Evolutionary conservation across 2,329 filamentous ascomycete species (phyloP).

Genomic region (Tolypocladium tundrense): DNA sequence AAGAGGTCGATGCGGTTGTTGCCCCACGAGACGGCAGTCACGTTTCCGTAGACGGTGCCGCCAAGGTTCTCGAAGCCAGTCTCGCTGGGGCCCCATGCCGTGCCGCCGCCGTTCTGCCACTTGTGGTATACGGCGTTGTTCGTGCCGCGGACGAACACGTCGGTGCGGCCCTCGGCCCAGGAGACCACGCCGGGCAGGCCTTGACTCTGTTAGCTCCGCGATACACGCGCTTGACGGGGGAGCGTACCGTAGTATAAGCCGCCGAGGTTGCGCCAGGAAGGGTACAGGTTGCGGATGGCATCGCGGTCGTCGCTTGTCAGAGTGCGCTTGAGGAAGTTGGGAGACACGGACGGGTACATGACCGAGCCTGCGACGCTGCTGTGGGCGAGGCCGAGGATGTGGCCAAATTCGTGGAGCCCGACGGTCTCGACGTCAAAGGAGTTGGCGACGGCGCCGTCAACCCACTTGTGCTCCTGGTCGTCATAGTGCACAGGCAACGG

Average conservation of each 20-base stretch:
- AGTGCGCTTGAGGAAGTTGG: neutral
- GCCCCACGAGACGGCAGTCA: no score
- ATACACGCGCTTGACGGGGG: no score
- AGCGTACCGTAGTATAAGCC: conserved; percentile 1
- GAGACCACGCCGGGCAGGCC: no score
- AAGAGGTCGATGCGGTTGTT: no score
- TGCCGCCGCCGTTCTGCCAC: no score
- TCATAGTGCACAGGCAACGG: no score
- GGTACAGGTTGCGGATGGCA: neutral
- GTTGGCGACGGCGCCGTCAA: neutral
- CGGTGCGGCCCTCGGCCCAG: neutral
- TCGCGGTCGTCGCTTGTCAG: neutral
- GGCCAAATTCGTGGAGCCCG: neutral
- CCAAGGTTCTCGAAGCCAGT: no score
- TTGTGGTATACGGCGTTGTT: no score
- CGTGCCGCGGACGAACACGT: neutral
- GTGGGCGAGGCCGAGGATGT: neutral
- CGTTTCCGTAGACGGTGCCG: no score
- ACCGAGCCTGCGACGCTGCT: neutral
- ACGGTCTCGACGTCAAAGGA: neutral
- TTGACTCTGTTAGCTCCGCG: no score
- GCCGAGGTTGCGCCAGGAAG: neutral
- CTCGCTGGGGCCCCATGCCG: neutral
- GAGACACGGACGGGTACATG: neutral
- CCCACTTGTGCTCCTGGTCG: neutral